phyloP scores from a whole-genome alignment of 208 protist genomes.

The Trichomonas vaginalis region DNA sequence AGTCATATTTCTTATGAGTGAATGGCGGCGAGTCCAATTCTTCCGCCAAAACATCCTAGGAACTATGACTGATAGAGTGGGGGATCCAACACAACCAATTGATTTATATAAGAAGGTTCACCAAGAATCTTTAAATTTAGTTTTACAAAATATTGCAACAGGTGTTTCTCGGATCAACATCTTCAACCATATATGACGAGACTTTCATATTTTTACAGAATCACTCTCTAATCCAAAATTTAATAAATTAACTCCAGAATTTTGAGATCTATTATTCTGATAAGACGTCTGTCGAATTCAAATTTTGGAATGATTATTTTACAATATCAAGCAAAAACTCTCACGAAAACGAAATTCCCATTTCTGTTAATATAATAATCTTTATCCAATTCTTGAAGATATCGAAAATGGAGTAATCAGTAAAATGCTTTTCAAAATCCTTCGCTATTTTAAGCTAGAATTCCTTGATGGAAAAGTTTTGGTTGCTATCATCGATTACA shows the following conservation, averaged over 20 bases:
- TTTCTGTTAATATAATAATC: background rate
- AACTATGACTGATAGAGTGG: background rate
- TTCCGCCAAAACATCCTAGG: background rate
- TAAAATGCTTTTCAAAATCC: background rate
- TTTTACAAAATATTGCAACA: background rate
- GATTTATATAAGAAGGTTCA: background rate
- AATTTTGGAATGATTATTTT: background rate
- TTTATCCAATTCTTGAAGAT: background rate
- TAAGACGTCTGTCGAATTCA: background rate
- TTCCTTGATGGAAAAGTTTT: background rate
- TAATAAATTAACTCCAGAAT: background rate
- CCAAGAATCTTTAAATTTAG: background rate
- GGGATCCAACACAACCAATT: background rate
- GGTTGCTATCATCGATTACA: background rate
- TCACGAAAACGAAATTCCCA: background rate
- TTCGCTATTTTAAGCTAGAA: background rate
- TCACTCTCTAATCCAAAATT: background rate
- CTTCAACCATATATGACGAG: background rate
- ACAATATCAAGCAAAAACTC: background rate
- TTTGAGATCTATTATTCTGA: background rate
- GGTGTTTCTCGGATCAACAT: background rate
- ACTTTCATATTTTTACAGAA: background rate
- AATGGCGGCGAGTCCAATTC: background rate
- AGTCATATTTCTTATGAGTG: no score
- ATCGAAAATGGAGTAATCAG: background rate